Percentiles rank a stretch among this genome's conserved stretches.
Evolutionary conservation across 371 early-diverging fungal species (phyloP).

Genomic region (Thermomucor indicae-seudaticae): DNA sequence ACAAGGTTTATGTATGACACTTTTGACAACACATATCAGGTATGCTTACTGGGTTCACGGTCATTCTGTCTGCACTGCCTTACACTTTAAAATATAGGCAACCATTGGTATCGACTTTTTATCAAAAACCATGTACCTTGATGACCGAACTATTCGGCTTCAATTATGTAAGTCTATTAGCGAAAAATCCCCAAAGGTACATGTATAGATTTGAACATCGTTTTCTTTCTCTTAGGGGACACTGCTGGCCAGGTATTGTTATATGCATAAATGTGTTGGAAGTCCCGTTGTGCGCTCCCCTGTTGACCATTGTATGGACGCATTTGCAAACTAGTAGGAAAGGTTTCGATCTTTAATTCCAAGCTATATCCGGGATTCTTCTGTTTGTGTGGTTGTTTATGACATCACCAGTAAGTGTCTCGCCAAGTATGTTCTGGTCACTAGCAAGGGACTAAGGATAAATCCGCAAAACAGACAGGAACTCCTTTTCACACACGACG

Average conservation of each 20-base stretch:
- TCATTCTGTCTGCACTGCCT: neutral
- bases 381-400: slow-evolving; percentile 97
- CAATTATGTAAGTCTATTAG: slow-evolving; percentile 72
- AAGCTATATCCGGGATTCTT: slow-evolving; percentile 97
- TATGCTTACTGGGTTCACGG: slow-evolving; percentile 20
- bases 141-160: slow-evolving; percentile 94
- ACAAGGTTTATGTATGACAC: slow-evolving; percentile 99
- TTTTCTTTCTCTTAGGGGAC: slow-evolving; percentile 94
- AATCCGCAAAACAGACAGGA: slow-evolving; percentile 19
- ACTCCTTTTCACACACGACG: slow-evolving; percentile 86
- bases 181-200: too few species aligned
- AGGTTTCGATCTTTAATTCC: slow-evolving; percentile 97
- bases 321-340: slow-evolving; percentile 67
- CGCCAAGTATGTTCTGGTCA: neutral
- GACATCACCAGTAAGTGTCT: slow-evolving; percentile 81
- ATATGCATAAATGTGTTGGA: too few species aligned
- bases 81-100: slow-evolving; percentile 55
- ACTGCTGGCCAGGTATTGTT: slow-evolving; percentile 99
- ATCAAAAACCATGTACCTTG: slow-evolving; percentile 98
- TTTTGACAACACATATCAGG: slow-evolving; percentile 96
- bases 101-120: slow-evolving; percentile 99
- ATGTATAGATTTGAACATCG: too few species aligned
- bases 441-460: neutral
- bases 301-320: too few species aligned
- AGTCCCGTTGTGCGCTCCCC: too few species aligned